Evolutionary conservation across 1,139 yeast species (phyloP).

Genomic region (Geotrichum histeridarum): DNA sequence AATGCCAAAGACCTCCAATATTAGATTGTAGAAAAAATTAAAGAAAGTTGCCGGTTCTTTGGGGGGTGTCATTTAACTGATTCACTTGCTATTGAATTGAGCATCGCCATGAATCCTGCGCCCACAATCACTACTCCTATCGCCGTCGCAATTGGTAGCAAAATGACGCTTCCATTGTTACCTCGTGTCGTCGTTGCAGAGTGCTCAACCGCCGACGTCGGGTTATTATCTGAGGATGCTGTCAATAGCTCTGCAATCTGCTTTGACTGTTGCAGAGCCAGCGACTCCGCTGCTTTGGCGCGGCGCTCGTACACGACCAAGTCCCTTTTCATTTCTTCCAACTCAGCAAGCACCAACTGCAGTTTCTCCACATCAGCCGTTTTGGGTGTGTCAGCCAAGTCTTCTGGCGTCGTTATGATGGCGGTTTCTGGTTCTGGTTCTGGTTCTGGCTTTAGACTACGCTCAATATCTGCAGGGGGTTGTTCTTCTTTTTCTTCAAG

Average conservation of each 20-base stretch:
- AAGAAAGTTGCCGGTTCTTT: not conserved
- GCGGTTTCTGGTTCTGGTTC: not conserved
- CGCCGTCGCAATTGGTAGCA: slow-evolving; percentile 27
- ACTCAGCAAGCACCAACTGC: slow-evolving; percentile 17
- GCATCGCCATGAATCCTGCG: slow-evolving; percentile 27
- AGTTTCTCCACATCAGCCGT: slow-evolving; percentile 10
- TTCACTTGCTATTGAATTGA: slow-evolving; percentile 26
- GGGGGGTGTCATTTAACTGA: not conserved
- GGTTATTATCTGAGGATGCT: not conserved
- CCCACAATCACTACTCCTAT: slow-evolving; percentile 31
- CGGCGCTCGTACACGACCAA: slow-evolving; percentile 22
- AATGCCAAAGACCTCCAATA: not conserved
- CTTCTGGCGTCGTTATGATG: too few species aligned
- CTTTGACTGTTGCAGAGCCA: slow-evolving; percentile 21
- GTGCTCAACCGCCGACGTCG: not conserved
- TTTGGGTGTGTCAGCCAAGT: not conserved
- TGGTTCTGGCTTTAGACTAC: not conserved
- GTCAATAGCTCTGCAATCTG: slow-evolving; percentile 24
- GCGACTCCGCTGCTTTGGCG: slow-evolving; percentile 25
- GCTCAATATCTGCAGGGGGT: not conserved
- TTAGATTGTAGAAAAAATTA: not conserved
- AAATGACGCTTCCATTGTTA: slow-evolving; percentile 1
- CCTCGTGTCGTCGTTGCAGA: slow-evolving; percentile 3
- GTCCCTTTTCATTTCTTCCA: slow-evolving; percentile 21
- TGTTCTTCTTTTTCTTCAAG: not conserved